These are phyloP conservation scores for Iberis amara DNA, from an alignment of 441 rosid genomes.

Conservation along the genomic window DNA sequence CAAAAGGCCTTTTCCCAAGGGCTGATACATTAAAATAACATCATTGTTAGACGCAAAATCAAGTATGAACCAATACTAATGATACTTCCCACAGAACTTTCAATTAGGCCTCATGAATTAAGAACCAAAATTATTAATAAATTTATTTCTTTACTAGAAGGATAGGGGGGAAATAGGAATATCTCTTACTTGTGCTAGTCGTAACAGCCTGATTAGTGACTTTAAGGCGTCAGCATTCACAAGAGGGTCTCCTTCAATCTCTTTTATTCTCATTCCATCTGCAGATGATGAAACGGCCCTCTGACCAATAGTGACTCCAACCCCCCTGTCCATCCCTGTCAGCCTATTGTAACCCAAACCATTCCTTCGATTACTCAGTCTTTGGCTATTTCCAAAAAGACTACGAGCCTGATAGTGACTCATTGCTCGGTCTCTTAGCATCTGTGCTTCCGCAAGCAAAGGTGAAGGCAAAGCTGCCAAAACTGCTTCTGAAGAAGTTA, in stretches of 20 bases:
- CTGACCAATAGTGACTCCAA: constrained; percentile 79
- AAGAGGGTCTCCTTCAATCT: constrained; percentile 89
- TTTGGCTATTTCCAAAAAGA: constrained; percentile 78
- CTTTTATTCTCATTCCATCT: constrained; percentile 67
- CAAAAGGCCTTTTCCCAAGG: constrained; percentile 92
- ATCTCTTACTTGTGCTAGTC: constrained; percentile 73
- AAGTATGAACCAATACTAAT: not conserved
- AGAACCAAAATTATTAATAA: constrained; percentile 2
- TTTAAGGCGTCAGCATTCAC: constrained; percentile 68
- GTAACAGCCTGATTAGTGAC: constrained; percentile 72
- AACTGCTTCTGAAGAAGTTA: constrained; percentile 95
- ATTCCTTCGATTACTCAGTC: constrained; percentile 73
- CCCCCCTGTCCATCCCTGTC: constrained; percentile 90
- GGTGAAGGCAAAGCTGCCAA: constrained; percentile 88
- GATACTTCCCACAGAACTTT: constrained; percentile 8
- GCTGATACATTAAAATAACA: constrained; percentile 47
- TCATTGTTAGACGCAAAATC: constrained; percentile 25
- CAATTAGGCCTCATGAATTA: not conserved
- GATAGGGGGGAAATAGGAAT: not conserved
- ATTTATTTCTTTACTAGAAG: constrained; percentile 14
- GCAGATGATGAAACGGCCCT: constrained; percentile 59
- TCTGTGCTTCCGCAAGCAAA: constrained; percentile 89
- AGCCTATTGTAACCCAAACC: constrained; percentile 91
- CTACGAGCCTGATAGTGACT: constrained; percentile 97
- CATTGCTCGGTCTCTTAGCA: constrained; percentile 95